phyloP scores from a whole-genome alignment of 306 rosid genomes.

The Cucurbita moschata region DNA sequence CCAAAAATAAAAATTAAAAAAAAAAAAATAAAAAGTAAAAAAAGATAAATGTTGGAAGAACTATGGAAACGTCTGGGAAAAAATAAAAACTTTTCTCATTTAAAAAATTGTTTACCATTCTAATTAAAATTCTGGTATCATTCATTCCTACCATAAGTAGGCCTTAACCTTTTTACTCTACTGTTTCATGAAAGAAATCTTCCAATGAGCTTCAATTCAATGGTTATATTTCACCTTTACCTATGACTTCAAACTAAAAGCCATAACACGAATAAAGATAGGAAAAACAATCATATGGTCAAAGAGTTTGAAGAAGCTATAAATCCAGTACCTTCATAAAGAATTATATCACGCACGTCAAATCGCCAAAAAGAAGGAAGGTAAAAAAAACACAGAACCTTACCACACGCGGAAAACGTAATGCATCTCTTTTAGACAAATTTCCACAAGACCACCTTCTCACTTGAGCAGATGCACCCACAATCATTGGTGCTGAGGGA shows the following conservation, averaged over 20 bases:
- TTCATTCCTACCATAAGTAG: not conserved
- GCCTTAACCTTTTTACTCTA: no score
- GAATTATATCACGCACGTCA: not conserved
- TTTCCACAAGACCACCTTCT: slow-evolving; percentile 90
- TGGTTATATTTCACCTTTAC: no score
- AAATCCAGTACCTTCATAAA: not conserved
- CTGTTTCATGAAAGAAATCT: no score
- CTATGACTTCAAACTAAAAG: no score
- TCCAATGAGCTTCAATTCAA: no score
- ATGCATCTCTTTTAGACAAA: slow-evolving; percentile 78
- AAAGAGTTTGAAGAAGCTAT: not conserved
- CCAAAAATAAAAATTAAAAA: no score
- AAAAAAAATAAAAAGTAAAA: no score
- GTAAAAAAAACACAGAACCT: slow-evolving; percentile 9
- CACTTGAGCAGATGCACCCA: slow-evolving; percentile 82
- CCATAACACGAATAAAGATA: not conserved
- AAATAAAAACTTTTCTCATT: not conserved
- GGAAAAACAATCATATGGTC: not conserved
- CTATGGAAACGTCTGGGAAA: not conserved
- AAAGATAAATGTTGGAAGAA: not conserved
- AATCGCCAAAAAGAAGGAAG: not conserved
- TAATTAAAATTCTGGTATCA: not conserved
- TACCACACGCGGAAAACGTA: slow-evolving; percentile 83
- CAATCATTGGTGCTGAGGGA: slow-evolving; percentile 72
- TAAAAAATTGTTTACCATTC: not conserved